Percentiles rank a stretch among this genome's conserved stretches.
Conservation (phyloP, 768 basidiomycete genomes). For the Suillus clintonianus region DNA sequence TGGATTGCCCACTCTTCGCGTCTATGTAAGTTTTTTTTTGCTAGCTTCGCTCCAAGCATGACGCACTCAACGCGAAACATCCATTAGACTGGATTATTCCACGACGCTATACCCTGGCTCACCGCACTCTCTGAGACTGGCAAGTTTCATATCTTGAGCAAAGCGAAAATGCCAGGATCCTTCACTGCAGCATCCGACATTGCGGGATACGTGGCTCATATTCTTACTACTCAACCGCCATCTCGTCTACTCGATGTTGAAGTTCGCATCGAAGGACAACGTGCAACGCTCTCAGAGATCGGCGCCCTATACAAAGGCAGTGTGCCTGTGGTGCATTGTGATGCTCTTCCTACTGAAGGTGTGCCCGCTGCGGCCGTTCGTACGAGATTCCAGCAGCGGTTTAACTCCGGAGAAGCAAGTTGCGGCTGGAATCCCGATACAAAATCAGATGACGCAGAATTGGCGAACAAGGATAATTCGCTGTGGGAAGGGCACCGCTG, state of each 20-base stretch:
- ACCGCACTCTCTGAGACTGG: conserved; percentile 12
- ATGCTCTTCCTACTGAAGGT: conserved; percentile 15
- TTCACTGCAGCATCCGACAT: conserved; percentile 26
- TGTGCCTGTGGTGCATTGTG: conserved; percentile 8
- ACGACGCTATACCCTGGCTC: conserved; percentile 16
- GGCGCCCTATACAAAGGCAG: conserved; percentile 8
- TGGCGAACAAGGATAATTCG: conserved; percentile 19
- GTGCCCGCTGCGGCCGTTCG: conserved; percentile 5
- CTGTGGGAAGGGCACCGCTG: conserved; percentile 24
- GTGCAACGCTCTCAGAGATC: conserved; percentile 14
- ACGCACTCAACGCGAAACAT: background rate
- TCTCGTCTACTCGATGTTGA: conserved; percentile 14
- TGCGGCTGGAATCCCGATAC: conserved; percentile 20
- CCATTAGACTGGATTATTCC: conserved; percentile 23
- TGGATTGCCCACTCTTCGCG: conserved; percentile 14
- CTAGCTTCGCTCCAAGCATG: background rate
- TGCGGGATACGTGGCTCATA: conserved; percentile 29
- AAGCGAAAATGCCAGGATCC: conserved; percentile 23
- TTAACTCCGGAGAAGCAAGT: conserved; percentile 16
- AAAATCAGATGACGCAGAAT: conserved; percentile 13
- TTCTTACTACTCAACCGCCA: conserved; percentile 18
- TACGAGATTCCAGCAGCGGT: conserved; percentile 15
- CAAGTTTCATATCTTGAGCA: conserved; percentile 23
- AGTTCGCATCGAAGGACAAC: conserved; percentile 26
- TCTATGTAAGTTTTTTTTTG: conserved; percentile 17